These are phyloP conservation scores for Pyrus bretschneideri DNA, from an alignment of 306 rosid genomes.

Conservation along the genomic window DNA sequence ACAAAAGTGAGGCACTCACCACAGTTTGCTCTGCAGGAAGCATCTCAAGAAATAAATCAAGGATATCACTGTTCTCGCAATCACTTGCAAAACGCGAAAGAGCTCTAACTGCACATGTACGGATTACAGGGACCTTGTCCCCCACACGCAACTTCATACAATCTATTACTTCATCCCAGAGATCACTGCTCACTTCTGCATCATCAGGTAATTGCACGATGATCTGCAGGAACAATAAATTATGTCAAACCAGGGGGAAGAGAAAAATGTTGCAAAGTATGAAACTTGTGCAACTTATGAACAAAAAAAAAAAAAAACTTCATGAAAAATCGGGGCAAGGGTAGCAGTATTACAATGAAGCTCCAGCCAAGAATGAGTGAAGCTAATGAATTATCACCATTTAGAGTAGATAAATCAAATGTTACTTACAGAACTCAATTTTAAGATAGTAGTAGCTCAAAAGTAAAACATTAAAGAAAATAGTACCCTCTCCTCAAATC, in stretches of 20 bases:
- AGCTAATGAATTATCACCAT: neutral
- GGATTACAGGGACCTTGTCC: slow-evolving; percentile 71
- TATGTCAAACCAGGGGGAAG: neutral
- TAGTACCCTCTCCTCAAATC: neutral
- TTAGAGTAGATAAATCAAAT: neutral
- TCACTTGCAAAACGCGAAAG: slow-evolving; percentile 93
- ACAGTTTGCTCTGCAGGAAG: slow-evolving; percentile 70
- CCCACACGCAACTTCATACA: slow-evolving; percentile 63
- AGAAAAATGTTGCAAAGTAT: neutral
- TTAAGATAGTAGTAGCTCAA: neutral
- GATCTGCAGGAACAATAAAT: slow-evolving; percentile 44
- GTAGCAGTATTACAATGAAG: neutral
- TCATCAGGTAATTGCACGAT: slow-evolving; percentile 87
- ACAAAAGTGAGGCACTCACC: slow-evolving; percentile 38
- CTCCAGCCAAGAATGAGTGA: neutral
- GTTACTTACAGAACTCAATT: neutral
- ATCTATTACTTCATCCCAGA: slow-evolving; percentile 89
- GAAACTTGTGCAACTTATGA: neutral
- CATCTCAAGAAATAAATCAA: slow-evolving; percentile 62
- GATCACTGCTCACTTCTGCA: slow-evolving; percentile 77
- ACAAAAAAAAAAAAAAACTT: neutral
- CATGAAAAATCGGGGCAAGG: neutral
- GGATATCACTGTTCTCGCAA: slow-evolving; percentile 66
- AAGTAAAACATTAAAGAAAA: neutral
- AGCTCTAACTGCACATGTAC: slow-evolving; percentile 81